Percentiles rank a stretch among this genome's conserved stretches.
Conservation (phyloP, 2,329 filamentous ascomycete species). For the Chaetomiaceae sp. region DNA sequence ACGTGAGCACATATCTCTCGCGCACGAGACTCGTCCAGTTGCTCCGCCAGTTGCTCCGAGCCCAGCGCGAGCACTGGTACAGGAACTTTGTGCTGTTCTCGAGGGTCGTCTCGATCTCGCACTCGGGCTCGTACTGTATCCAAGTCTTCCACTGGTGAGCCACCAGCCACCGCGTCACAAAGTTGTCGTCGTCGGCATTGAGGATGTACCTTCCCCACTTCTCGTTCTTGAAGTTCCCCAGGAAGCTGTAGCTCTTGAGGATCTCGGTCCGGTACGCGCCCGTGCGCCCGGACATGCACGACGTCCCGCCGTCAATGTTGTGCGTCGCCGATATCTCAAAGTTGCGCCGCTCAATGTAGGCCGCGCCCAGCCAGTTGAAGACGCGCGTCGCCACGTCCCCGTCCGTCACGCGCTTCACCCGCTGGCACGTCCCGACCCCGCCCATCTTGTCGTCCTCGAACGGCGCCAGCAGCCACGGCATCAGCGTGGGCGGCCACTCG, state of each 20-base stretch:
- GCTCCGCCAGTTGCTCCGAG: slow-evolving; percentile 95
- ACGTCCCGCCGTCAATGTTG: slow-evolving; percentile 91
- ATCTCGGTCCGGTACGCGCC: slow-evolving; percentile 90
- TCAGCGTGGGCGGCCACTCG: slow-evolving; percentile 78
- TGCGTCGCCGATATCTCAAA: slow-evolving; percentile 96
- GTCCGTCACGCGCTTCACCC: slow-evolving; percentile 67
- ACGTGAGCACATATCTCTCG: slow-evolving; percentile 83
- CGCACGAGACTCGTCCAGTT: slow-evolving; percentile 86
- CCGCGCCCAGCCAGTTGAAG: slow-evolving; percentile 86
- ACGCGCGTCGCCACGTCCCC: slow-evolving; percentile 57
- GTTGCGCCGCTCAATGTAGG: slow-evolving; percentile 90
- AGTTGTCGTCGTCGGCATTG: slow-evolving; percentile 97
- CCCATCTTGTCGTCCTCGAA: slow-evolving; percentile 82
- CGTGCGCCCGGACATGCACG: slow-evolving; percentile 91
- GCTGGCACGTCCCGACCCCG: slow-evolving; percentile 87
- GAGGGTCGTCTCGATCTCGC: slow-evolving; percentile 87
- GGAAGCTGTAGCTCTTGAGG: slow-evolving; percentile 77
- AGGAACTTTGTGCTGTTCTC: slow-evolving; percentile 86
- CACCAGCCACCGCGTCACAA: slow-evolving; percentile 94
- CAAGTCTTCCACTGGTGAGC: slow-evolving; percentile 89
- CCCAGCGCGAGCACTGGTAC: slow-evolving; percentile 91
- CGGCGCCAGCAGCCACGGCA: slow-evolving; percentile 88
- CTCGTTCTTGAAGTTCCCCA: slow-evolving; percentile 86
- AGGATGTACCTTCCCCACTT: slow-evolving; percentile 84
- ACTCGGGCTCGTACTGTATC: slow-evolving; percentile 89